Evolutionary conservation across 768 basidiomycete species (phyloP), one percentile per base, ranked within the genome.

Genomic region (Cystobasidium ongulense): DNA sequence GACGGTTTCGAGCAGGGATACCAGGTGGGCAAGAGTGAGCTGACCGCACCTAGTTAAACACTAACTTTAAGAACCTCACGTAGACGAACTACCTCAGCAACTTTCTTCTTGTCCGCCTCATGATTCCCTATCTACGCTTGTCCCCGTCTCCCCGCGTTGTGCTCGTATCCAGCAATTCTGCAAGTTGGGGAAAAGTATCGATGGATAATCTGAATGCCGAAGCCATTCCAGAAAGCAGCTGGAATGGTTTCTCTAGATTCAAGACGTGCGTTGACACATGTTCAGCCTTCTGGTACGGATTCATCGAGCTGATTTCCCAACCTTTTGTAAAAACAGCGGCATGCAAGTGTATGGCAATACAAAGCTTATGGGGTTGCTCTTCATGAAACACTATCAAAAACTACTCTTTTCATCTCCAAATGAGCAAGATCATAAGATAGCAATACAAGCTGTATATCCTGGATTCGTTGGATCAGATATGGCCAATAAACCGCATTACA

Each of bases 341-440:
- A 64, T 64, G 63, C 63, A 64, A 64, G 63, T 64, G 27, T 64
- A 64, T 23, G 63, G 63, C 3, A 64, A 64, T 27, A 39, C 33
- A 35, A 64, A 64, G 38, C 63, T 64, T 23, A 64, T 64, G 63
- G 36, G 41, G 11, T 27, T 64, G 25, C 63, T 64, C 4, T 64
- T 46, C 63, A 46, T 46, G 35, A 64, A 39, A 25, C 63, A 64
- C 18, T 46, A 39, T 64, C 63, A 64, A 35, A 18, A 27, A 21
- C 33, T 41, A 7, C 25, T 64, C 7, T 15, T 10, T 5, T 29
- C 63, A 10, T 64, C 63, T 7, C 4, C 31, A 1, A 64, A 64
- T 35, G 36, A 27, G 63, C 31, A 36, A 64, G 63, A 64, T 27
- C 35, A 64, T 35, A 64, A 64, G 23, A 64, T 64, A 38, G 63